Percentiles rank a stretch among this genome's conserved stretches.
These are phyloP conservation scores for Bruguiera gymnorhiza DNA, from an alignment of 345 rosid genomes.

Conservation along the genomic window DNA sequence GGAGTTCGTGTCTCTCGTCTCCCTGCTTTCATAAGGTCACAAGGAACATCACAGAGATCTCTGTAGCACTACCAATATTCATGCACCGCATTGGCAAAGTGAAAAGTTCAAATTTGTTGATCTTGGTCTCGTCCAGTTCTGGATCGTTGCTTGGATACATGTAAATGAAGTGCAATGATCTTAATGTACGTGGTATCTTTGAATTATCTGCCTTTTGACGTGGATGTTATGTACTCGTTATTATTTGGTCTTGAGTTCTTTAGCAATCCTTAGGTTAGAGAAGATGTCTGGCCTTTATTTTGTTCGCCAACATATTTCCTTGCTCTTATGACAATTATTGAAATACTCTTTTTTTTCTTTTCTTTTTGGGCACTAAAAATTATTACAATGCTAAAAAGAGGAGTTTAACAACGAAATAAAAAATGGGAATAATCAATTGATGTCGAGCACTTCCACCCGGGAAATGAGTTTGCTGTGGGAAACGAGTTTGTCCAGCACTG, in stretches of 20 bases:
- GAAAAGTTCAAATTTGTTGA: not conserved
- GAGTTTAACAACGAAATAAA: too few relatives aligned
- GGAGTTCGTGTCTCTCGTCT: slow-evolving; percentile 93
- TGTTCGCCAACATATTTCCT: too few relatives aligned
- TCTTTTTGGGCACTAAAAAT: too few relatives aligned
- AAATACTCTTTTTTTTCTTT: too few relatives aligned
- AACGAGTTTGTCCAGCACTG: too few relatives aligned
- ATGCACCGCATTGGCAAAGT: not conserved
- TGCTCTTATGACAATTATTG: too few relatives aligned
- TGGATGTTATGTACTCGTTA: not conserved
- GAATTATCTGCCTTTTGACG: not conserved
- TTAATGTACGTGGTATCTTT: not conserved
- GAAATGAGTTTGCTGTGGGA: too few relatives aligned
- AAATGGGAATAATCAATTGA: too few relatives aligned
- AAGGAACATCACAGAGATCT: not conserved
- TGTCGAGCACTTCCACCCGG: too few relatives aligned
- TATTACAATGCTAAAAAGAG: too few relatives aligned
- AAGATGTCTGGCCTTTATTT: too few relatives aligned
- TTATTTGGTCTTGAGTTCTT: not conserved
- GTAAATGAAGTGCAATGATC: slow-evolving; percentile 1
- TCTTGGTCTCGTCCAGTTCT: not conserved
- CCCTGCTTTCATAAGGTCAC: slow-evolving; percentile 52
- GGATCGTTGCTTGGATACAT: not conserved
- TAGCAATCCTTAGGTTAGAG: not conserved
- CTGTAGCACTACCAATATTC: not conserved